Percentiles rank a stretch among this genome's conserved stretches.
phyloP scores from a whole-genome alignment of 2,329 filamentous ascomycete genomes.

The Botrytis sinoallii region DNA sequence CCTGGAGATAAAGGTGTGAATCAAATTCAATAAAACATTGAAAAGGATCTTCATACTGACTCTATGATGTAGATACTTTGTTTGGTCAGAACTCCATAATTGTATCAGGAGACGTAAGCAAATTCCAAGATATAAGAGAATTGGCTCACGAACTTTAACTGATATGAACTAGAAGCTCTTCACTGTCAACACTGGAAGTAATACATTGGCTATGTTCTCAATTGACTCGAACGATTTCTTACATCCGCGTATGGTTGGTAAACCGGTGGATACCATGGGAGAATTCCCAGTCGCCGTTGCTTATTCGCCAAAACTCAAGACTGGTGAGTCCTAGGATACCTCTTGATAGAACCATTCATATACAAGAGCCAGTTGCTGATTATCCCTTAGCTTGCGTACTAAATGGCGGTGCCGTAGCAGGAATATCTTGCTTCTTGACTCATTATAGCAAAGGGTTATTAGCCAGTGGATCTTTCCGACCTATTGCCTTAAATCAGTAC shows the following conservation, averaged over 20 bases:
- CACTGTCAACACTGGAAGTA: slow-evolving; percentile 53
- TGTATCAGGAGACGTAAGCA: slow-evolving; percentile 39
- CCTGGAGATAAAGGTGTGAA: neutral
- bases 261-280: slow-evolving; percentile 44
- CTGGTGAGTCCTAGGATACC: slow-evolving; percentile 27
- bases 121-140: neutral
- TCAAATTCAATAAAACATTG: neutral
- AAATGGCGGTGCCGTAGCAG: slow-evolving; percentile 44
- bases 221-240: slow-evolving; percentile 44
- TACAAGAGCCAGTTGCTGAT: neutral
- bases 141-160: neutral
- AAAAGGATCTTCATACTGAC: neutral
- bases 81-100: slow-evolving; percentile 50
- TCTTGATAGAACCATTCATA: neutral
- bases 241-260: slow-evolving; percentile 45
- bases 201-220: slow-evolving; percentile 49
- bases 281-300: slow-evolving; percentile 53
- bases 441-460: slow-evolving; percentile 40
- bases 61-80: slow-evolving; percentile 44
- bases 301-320: slow-evolving; percentile 43
- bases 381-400: slow-evolving; percentile 44
- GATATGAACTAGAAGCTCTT: slow-evolving; percentile 47
- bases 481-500: slow-evolving; percentile 41
- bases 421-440: slow-evolving; percentile 45
- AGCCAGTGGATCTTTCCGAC: slow-evolving; percentile 44